phyloP scores from a whole-genome alignment of 352 stramenopile species.

The Globisporangium irregulare region DNA sequence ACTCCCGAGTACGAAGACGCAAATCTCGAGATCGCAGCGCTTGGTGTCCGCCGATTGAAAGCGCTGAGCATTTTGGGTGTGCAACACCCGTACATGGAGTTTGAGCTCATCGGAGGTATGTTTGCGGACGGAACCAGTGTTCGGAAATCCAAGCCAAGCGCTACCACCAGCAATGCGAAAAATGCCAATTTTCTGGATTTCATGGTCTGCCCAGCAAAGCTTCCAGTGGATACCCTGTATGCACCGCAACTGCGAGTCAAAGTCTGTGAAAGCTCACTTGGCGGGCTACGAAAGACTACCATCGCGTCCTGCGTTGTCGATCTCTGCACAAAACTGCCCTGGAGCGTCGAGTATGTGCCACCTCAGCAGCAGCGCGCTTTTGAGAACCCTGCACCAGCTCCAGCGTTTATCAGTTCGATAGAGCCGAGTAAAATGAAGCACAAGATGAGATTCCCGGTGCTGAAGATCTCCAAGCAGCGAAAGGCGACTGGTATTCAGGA shows the following conservation, averaged over 20 bases:
- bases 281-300: slow-evolving; percentile 48
- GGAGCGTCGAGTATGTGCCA: slow-evolving; percentile 52
- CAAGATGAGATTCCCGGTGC: slow-evolving; percentile 1
- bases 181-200: slow-evolving; percentile 76
- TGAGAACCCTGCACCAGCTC: slow-evolving; percentile 30
- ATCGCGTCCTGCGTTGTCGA: slow-evolving; percentile 61
- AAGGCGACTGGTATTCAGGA: slow-evolving; percentile 12
- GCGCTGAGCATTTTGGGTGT: slow-evolving; percentile 48
- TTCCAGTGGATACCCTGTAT: slow-evolving; percentile 62
- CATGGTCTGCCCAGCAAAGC: slow-evolving; percentile 41
- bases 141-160: slow-evolving; percentile 36
- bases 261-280: slow-evolving; percentile 52
- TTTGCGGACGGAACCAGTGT: slow-evolving; percentile 49
- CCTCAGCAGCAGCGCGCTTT: slow-evolving; percentile 37
- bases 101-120: slow-evolving; percentile 54
- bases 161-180: slow-evolving; percentile 39
- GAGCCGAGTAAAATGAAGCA: neutral
- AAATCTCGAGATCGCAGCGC: slow-evolving; percentile 58
- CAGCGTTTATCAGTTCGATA: neutral
- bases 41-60: slow-evolving; percentile 71
- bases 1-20: slow-evolving; percentile 50
- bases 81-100: slow-evolving; percentile 60
- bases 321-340: slow-evolving; percentile 59
- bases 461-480: slow-evolving; percentile 10
- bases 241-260: slow-evolving; percentile 60